Conservation (phyloP, 2,329 filamentous ascomycete species). For the Nemania sp. region DNA sequence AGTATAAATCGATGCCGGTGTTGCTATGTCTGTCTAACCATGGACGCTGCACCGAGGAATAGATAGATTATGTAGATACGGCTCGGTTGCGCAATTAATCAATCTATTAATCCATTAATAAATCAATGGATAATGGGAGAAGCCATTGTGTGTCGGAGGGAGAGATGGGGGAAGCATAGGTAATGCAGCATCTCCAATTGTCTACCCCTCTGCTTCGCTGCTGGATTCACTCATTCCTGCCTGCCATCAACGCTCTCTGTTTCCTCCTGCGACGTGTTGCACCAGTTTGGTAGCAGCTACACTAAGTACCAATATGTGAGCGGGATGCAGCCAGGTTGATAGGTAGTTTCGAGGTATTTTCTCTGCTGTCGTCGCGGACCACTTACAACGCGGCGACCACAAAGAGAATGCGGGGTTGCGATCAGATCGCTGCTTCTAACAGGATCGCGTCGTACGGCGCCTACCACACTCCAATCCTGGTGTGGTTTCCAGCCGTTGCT, state of each 20-base stretch:
- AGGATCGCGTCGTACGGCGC: constrained; percentile 14
- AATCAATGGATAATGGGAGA: constrained; percentile 14
- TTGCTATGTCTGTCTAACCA: constrained; percentile 5
- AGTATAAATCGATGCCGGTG: constrained; percentile 3
- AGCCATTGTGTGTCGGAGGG: neutral
- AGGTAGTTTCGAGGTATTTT: constrained; percentile 25
- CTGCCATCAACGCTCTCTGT: neutral
- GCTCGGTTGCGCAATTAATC: constrained; percentile 15
- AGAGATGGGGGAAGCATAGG: no score
- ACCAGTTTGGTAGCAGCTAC: constrained; percentile 5
- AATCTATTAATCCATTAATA: neutral
- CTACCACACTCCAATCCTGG: neutral
- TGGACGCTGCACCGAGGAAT: constrained; percentile 4
- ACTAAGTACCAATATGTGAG: neutral
- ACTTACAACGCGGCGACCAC: constrained; percentile 24
- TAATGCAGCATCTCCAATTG: constrained; percentile 9
- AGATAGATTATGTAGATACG: no score
- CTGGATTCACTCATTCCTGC: constrained; percentile 1
- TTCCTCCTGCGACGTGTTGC: constrained; percentile 15
- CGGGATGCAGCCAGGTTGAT: neutral
- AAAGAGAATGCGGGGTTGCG: constrained; percentile 25
- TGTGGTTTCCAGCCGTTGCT: neutral
- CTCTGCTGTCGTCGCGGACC: constrained; percentile 12
- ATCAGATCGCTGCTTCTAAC: constrained; percentile 20
- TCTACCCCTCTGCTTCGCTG: constrained; percentile 3